Conservation (phyloP, 1,284 basidiomycete genomes). For the Cystobasidiaceae sp. region DNA sequence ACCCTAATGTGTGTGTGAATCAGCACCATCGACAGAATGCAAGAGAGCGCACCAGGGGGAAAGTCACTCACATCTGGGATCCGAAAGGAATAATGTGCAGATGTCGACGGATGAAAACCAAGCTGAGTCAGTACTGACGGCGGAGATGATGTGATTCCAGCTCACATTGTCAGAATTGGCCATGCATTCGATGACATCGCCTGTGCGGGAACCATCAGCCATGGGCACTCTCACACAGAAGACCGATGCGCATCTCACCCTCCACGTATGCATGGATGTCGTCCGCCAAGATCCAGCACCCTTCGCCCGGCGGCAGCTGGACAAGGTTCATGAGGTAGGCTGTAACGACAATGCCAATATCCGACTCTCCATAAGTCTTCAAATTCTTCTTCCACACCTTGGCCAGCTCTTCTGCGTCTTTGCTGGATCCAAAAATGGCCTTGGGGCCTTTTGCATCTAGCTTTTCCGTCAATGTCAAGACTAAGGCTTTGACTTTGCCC, state of each 20-base stretch:
- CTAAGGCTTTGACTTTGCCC: slow-evolving; percentile 26
- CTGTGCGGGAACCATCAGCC: slow-evolving; percentile 7
- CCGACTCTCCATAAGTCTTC: slow-evolving; percentile 33
- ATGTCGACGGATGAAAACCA: neutral
- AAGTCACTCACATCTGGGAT: too few species aligned
- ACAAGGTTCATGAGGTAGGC: slow-evolving; percentile 37
- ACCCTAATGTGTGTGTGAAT: slow-evolving; percentile 31
- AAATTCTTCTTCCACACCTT: slow-evolving; percentile 32
- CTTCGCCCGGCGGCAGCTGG: slow-evolving; percentile 35
- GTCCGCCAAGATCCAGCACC: slow-evolving; percentile 36
- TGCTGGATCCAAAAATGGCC: slow-evolving; percentile 32
- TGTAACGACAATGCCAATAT: slow-evolving; percentile 33
- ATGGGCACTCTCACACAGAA: too few species aligned
- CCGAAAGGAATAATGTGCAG: too few species aligned
- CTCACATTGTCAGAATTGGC: slow-evolving; percentile 32
- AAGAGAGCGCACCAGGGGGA: neutral
- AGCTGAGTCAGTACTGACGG: neutral
- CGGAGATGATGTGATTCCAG: neutral
- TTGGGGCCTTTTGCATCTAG: slow-evolving; percentile 28
- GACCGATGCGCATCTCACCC: neutral
- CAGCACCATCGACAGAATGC: neutral
- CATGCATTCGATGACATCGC: slow-evolving; percentile 40
- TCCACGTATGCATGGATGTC: neutral
- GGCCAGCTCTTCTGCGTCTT: slow-evolving; percentile 32
- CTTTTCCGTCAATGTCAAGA: slow-evolving; percentile 15